Conservation (phyloP, 139 green algal genomes). For the Klebsormidium nitens region DNA sequence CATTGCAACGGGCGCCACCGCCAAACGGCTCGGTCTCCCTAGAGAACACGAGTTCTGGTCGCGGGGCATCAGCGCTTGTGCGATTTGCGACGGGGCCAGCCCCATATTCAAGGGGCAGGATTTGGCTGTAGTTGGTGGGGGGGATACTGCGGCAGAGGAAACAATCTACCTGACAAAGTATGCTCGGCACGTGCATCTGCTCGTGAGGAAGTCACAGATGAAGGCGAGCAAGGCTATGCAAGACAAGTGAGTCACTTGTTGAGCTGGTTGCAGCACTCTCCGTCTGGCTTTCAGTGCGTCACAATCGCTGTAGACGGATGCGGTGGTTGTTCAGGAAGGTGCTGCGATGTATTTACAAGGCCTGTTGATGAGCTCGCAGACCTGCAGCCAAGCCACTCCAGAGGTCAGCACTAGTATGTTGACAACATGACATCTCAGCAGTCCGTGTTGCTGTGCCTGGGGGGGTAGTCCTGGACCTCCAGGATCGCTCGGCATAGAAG, state of each 20-base stretch:
- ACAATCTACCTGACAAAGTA: constrained; percentile 98
- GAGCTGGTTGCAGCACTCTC: no score
- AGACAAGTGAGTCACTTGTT: constrained; percentile 33
- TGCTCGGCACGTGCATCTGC: constrained; percentile 82
- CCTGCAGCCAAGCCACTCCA: no score
- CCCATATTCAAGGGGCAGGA: constrained; percentile 54
- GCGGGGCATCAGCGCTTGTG: constrained; percentile 90
- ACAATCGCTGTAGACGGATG: no score
- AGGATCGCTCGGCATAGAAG: no score
- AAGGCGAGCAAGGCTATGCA: constrained; percentile 86
- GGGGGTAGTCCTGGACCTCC: no score
- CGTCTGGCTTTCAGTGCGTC: no score
- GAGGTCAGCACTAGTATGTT: no score
- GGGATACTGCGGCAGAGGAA: constrained; percentile 93
- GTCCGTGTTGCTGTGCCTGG: no score
- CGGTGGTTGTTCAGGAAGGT: no score
- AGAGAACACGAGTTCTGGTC: constrained; percentile 85
- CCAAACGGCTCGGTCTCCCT: constrained; percentile 77
- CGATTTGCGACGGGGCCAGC: constrained; percentile 89
- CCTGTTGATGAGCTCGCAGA: no score
- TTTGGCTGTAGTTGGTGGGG: constrained; percentile 92
- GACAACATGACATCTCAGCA: no score
- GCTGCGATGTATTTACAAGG: no score
- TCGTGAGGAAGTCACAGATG: constrained; percentile 76
- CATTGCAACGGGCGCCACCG: constrained; percentile 92